phyloP scores from a whole-genome alignment of 345 rosid genomes.

The Acer saccharum region DNA sequence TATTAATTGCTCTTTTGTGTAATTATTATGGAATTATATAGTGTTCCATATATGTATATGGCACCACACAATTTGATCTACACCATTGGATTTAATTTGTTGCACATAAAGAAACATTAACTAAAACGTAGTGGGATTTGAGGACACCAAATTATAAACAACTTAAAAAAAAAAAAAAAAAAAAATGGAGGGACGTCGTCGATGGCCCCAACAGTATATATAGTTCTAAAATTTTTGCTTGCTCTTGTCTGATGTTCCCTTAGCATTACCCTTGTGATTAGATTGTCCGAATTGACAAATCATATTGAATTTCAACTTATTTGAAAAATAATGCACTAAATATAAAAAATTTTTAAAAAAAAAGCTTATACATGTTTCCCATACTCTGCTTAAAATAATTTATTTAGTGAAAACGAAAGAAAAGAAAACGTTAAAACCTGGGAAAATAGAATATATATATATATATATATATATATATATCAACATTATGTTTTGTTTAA shows the following conservation, averaged over 20 bases:
- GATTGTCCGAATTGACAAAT: constrained; percentile 30
- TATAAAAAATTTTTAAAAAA: too few species aligned
- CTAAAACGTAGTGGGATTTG: constrained; percentile 31
- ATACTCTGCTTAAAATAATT: neutral
- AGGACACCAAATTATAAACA: constrained; percentile 20
- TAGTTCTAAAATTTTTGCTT: constrained; percentile 25
- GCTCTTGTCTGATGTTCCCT: constrained; percentile 40
- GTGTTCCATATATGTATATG: neutral
- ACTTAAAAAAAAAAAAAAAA: too few species aligned
- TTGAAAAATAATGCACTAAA: neutral
- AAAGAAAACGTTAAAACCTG: neutral
- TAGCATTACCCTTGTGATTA: constrained; percentile 24
- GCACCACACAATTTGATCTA: constrained; percentile 22
- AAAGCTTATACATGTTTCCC: neutral
- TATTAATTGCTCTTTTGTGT: neutral
- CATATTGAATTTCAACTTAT: neutral
- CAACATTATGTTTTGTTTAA: neutral
- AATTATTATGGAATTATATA: neutral
- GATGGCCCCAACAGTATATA: constrained; percentile 22
- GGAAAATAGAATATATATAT: neutral
- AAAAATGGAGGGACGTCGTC: constrained; percentile 12
- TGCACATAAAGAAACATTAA: constrained; percentile 34
- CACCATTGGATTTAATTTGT: constrained; percentile 21
- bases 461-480: neutral
- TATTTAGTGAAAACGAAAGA: neutral